A percentile compares a stretch with the other conserved stretches of the same genome.
phyloP scores from a whole-genome alignment of 257 asterid genomes.

The Petrea volubilis region DNA sequence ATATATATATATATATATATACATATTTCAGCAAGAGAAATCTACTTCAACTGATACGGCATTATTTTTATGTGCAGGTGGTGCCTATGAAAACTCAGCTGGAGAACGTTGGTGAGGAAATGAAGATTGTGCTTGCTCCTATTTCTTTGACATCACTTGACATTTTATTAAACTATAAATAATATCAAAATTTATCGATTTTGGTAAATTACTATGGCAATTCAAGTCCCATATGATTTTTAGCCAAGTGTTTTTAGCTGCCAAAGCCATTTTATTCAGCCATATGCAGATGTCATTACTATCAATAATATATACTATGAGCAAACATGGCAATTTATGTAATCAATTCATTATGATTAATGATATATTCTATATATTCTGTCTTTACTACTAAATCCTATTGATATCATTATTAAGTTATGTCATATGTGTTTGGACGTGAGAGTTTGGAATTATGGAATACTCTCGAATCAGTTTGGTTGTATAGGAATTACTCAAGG shows the following conservation, averaged over 20 bases:
- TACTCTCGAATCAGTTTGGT: no score
- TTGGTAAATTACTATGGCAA: conserved; percentile 10
- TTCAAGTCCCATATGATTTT: neutral
- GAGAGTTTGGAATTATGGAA: no score
- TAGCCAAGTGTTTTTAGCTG: neutral
- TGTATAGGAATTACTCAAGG: no score
- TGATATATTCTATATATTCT: neutral
- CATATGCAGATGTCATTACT: neutral
- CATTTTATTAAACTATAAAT: conserved; percentile 31
- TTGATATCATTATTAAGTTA: neutral
- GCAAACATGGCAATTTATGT: neutral
- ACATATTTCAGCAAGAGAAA: no score
- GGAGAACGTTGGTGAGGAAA: conserved; percentile 48
- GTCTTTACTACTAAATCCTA: neutral
- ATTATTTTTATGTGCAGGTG: conserved; percentile 40
- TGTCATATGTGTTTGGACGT: no score
- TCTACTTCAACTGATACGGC: no score
- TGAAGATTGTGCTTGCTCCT: conserved; percentile 52
- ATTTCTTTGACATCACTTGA: conserved; percentile 60
- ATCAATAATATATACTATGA: neutral
- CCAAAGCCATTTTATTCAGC: neutral
- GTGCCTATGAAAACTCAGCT: conserved; percentile 43
- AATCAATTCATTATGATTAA: no score
- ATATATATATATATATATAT: no score
- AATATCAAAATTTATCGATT: neutral